Conservation (phyloP, 129 eudicot species). For the Escallonia rubra region DNA sequence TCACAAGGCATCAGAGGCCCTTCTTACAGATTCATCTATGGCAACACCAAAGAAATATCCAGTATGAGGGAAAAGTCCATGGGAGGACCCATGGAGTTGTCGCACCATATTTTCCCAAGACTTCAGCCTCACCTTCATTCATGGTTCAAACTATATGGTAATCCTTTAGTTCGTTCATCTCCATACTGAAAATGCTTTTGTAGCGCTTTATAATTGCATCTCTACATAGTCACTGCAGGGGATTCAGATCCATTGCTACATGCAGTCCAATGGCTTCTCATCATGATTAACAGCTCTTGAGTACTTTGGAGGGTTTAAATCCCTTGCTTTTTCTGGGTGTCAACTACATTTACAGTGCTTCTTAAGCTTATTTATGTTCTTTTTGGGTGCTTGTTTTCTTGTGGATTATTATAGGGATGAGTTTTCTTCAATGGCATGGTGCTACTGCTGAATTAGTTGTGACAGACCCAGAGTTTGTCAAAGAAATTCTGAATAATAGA, state of each 20-base stretch:
- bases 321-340: too few species aligned
- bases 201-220: too few species aligned
- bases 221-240: too few species aligned
- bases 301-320: too few species aligned
- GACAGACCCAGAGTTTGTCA: slow-evolving; percentile 24
- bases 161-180: not conserved
- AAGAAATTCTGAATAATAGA: slow-evolving; percentile 23
- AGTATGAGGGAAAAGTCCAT: not conserved
- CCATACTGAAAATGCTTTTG: too few species aligned
- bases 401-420: slow-evolving; percentile 8
- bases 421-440: slow-evolving; percentile 21
- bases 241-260: too few species aligned
- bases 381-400: too few species aligned
- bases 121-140: slow-evolving; percentile 2
- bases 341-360: too few species aligned
- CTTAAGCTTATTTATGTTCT: too few species aligned
- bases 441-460: slow-evolving; percentile 17
- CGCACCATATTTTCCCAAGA: slow-evolving; percentile 16
- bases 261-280: too few species aligned
- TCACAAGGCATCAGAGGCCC: slow-evolving; percentile 8
- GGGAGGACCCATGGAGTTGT: not conserved
- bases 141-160: slow-evolving; percentile 15
- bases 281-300: too few species aligned
- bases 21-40: slow-evolving; percentile 4
- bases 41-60: not conserved